Evolutionary conservation across 1,139 yeast genomes (phyloP).

Genomic region (Zygosaccharomyces sapae): DNA sequence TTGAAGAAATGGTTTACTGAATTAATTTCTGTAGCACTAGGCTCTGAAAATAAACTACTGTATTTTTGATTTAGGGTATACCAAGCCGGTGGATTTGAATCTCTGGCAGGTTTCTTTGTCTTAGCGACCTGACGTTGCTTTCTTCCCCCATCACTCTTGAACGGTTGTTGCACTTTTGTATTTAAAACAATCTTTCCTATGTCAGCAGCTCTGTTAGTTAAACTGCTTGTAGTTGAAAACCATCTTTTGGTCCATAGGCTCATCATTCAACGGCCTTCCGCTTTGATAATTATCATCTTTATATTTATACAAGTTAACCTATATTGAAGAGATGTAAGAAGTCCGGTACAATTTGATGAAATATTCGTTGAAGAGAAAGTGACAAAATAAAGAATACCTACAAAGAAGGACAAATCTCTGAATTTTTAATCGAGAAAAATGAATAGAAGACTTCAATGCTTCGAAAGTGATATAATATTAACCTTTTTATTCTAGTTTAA

Average conservation of each 20-base stretch:
- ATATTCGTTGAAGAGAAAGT: neutral
- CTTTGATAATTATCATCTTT: neutral
- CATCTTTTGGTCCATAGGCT: neutral
- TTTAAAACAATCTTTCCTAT: constrained; percentile 12
- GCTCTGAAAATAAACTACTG: constrained; percentile 33
- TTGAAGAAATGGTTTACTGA: constrained; percentile 43
- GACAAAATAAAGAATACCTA: neutral
- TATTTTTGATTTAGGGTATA: constrained; percentile 15
- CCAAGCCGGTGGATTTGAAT: constrained; percentile 14
- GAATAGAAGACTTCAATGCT: no score
- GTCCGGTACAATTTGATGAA: neutral
- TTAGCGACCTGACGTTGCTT: neutral
- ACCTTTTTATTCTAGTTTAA: neutral
- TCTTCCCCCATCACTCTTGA: neutral
- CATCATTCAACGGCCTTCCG: neutral
- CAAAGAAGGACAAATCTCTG: neutral
- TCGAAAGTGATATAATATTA: neutral
- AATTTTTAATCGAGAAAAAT: neutral
- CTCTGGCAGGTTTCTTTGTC: neutral
- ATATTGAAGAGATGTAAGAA: neutral
- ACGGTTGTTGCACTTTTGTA: constrained; percentile 9
- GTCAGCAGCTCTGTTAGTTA: constrained; percentile 2
- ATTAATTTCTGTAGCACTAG: constrained; percentile 38
- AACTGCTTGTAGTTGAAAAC: neutral
- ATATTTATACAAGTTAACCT: neutral